Evolutionary conservation across 805 yeast genomes (phyloP).

Genomic region (Cyberlindnera bimundalis): DNA sequence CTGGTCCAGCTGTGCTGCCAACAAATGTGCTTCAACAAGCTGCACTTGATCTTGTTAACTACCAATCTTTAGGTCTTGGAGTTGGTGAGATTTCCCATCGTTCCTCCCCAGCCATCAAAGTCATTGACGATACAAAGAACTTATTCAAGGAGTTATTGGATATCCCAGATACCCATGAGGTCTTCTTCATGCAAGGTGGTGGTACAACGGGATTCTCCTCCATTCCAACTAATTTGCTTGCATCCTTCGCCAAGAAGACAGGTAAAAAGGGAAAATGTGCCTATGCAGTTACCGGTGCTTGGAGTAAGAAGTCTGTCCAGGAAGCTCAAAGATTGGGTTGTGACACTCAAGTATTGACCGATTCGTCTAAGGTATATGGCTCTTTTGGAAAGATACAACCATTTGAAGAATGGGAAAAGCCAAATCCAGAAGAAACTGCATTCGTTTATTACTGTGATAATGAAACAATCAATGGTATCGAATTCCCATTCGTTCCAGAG

Average conservation of each 20-base stretch:
- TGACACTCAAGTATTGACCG: constrained; percentile 64
- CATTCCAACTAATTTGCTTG: constrained; percentile 75
- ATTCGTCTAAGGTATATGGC: constrained; percentile 54
- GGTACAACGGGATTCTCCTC: constrained; percentile 96
- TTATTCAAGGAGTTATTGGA: constrained; percentile 60
- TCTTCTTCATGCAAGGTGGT: constrained; percentile 95
- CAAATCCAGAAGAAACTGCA: constrained; percentile 59
- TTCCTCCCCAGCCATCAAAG: constrained; percentile 72
- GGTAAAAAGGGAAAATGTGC: constrained; percentile 80
- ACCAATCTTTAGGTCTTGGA: constrained; percentile 71
- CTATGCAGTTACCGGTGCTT: constrained; percentile 86
- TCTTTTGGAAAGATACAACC: constrained; percentile 68
- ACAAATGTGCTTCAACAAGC: constrained; percentile 82
- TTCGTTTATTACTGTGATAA: constrained; percentile 92
- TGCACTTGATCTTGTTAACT: constrained; percentile 75
- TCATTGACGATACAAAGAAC: constrained; percentile 73
- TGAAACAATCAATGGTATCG: constrained; percentile 96
- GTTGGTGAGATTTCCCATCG: constrained; percentile 97
- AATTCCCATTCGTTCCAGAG: constrained; percentile 49
- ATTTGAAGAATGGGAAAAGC: constrained; percentile 57
- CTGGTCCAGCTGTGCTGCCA: constrained; percentile 97
- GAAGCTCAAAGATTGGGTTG: constrained; percentile 85
- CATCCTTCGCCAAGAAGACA: constrained; percentile 65
- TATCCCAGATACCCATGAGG: constrained; percentile 91
- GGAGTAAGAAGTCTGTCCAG: constrained; percentile 87